Conservation (phyloP, 2,329 filamentous ascomycete genomes). For the Rutstroemia sydowiana region DNA sequence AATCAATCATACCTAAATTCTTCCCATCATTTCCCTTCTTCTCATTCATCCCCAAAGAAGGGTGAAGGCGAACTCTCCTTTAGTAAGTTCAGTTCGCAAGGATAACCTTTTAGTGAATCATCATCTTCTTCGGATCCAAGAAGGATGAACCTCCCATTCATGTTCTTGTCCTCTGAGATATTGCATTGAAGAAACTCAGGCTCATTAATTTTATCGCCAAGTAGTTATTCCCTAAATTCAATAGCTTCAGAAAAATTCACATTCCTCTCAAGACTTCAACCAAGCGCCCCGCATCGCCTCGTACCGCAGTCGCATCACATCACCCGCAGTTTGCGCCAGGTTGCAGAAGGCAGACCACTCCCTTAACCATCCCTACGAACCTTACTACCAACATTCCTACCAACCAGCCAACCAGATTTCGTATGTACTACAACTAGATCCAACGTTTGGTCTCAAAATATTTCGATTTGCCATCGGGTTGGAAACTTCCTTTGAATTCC, state of each 20-base stretch:
- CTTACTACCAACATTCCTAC: neutral
- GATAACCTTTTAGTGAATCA: too few species aligned
- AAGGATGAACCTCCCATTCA: too few species aligned
- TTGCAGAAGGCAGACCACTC: conserved; percentile 20
- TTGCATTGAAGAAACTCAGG: neutral
- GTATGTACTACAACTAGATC: neutral
- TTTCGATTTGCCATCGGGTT: neutral
- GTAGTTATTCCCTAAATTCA: conserved; percentile 7
- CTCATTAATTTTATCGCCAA: conserved; percentile 1
- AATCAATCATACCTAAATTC: neutral
- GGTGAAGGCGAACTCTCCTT: neutral
- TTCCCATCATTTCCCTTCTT: neutral
- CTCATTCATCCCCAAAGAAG: neutral
- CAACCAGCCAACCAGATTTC: neutral
- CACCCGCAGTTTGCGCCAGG: conserved; percentile 23
- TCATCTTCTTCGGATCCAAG: too few species aligned
- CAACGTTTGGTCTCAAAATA: conserved; percentile 6
- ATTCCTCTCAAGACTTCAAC: too few species aligned
- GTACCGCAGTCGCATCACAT: conserved; percentile 15
- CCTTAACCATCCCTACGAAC: neutral
- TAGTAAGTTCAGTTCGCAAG: too few species aligned
- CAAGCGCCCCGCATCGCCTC: conserved; percentile 19
- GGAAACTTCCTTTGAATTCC: neutral
- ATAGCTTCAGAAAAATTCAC: too few species aligned
- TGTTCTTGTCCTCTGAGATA: neutral